Evolutionary conservation across 192 early-diverging fungal species (phyloP).

Genomic region (Endogone sp.): DNA sequence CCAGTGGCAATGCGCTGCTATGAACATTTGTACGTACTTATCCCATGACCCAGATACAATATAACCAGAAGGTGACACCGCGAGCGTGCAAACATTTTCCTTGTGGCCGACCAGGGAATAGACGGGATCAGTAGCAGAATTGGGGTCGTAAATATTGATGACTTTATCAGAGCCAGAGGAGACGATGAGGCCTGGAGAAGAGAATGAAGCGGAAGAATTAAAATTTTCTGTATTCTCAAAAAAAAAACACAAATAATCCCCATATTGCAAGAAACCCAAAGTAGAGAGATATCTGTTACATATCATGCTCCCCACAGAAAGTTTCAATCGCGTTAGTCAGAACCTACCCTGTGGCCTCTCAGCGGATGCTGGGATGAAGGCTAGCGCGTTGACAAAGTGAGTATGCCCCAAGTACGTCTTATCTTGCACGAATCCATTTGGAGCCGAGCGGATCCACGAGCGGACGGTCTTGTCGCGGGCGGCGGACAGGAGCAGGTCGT

Average conservation of each 20-base stretch:
- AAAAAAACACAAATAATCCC: neutral
- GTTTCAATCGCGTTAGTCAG: no score
- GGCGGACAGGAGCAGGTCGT: conserved; percentile 60
- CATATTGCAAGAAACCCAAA: neutral
- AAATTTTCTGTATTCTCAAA: neutral
- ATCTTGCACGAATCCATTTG: conserved; percentile 47
- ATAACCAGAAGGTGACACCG: conserved; percentile 50
- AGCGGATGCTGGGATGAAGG: conserved; percentile 49
- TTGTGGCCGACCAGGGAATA: conserved; percentile 76
- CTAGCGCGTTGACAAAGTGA: conserved; percentile 78
- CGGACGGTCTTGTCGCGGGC: conserved; percentile 75
- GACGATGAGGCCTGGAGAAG: conserved; percentile 67
- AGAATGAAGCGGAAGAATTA: neutral
- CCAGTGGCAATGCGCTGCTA: neutral
- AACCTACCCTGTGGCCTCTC: conserved; percentile 59
- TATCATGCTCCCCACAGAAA: no score
- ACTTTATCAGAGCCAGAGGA: conserved; percentile 81
- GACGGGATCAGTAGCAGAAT: conserved; percentile 50
- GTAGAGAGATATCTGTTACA: neutral
- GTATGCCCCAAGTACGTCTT: conserved; percentile 61
- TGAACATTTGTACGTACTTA: conserved; percentile 58
- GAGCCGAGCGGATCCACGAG: conserved; percentile 58
- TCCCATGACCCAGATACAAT: conserved; percentile 99
- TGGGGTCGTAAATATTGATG: conserved; percentile 78
- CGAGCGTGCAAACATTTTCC: conserved; percentile 84